phyloP scores from a whole-genome alignment of 148 eudicot species.

The Chenopodium quinoa region DNA sequence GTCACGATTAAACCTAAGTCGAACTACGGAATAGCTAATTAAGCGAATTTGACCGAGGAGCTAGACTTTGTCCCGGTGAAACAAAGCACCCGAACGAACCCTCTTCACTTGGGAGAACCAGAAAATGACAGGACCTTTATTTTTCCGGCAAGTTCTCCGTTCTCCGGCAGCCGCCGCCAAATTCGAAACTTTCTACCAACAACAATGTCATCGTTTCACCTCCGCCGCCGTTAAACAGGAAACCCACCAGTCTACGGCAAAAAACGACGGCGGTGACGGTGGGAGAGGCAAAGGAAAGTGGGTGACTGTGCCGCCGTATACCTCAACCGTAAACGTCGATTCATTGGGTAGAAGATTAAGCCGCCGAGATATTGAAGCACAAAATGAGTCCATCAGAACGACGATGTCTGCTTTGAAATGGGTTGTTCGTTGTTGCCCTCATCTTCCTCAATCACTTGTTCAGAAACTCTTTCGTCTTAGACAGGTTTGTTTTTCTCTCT shows the following conservation, averaged over 20 bases:
- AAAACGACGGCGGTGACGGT: slow-evolving; percentile 3
- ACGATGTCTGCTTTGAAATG: slow-evolving; percentile 75
- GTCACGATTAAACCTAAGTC: too few species aligned
- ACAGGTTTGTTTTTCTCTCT: slow-evolving; percentile 44
- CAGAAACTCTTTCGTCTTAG: slow-evolving; percentile 93
- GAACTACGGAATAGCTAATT: too few species aligned
- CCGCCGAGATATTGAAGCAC: slow-evolving; percentile 20
- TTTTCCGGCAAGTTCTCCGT: slow-evolving; percentile 24
- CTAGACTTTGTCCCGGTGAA: too few species aligned
- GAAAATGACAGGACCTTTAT: slow-evolving; percentile 10
- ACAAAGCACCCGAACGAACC: too few species aligned
- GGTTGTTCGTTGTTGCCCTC: slow-evolving; percentile 82
- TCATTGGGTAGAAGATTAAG: slow-evolving; percentile 53
- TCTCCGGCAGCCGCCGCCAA: slow-evolving; percentile 21
- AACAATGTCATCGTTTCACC: slow-evolving; percentile 15
- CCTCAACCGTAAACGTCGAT: slow-evolving; percentile 42
- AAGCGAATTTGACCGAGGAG: too few species aligned
- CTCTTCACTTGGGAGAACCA: not conserved
- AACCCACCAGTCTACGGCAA: slow-evolving; percentile 5
- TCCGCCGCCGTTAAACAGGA: slow-evolving; percentile 11
- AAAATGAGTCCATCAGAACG: slow-evolving; percentile 5
- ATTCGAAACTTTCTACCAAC: not conserved
- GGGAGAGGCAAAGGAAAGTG: slow-evolving; percentile 36
- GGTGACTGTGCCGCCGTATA: slow-evolving; percentile 69
- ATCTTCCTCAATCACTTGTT: slow-evolving; percentile 75